Conservation (phyloP, 1,139 yeast species). For the Hansenula sp. region DNA sequence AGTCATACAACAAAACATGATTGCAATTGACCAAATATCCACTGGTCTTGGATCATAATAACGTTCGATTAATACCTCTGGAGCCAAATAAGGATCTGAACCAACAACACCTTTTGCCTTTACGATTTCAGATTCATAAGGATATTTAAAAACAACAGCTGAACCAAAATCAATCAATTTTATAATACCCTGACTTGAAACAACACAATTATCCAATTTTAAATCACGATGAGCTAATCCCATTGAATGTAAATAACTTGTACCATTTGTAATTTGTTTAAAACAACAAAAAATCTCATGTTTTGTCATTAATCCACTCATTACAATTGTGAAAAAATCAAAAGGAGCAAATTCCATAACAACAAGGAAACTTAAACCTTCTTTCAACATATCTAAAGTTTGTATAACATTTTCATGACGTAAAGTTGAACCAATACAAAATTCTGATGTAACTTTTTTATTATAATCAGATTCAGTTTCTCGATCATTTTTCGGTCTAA, state of each 20-base stretch:
- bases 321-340: slow-evolving; percentile 74
- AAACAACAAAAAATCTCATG: slow-evolving; percentile 65
- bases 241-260: slow-evolving; percentile 54
- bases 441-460: slow-evolving; percentile 64
- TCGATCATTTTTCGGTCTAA: slow-evolving; percentile 47
- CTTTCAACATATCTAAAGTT: slow-evolving; percentile 61
- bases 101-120: slow-evolving; percentile 72
- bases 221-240: slow-evolving; percentile 79
- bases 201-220: slow-evolving; percentile 77
- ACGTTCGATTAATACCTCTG: slow-evolving; percentile 52
- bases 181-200: slow-evolving; percentile 53
- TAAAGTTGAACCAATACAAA: slow-evolving; percentile 56
- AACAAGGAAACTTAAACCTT: slow-evolving; percentile 46
- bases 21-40: slow-evolving; percentile 78
- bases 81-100: slow-evolving; percentile 78
- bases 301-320: slow-evolving; percentile 62
- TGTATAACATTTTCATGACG: slow-evolving; percentile 61
- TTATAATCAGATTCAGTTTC: slow-evolving; percentile 56
- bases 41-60: slow-evolving; percentile 68
- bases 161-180: slow-evolving; percentile 78
- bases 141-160: slow-evolving; percentile 58
- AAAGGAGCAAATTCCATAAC: slow-evolving; percentile 75
- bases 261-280: slow-evolving; percentile 62
- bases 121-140: slow-evolving; percentile 31
- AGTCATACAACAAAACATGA: slow-evolving; percentile 72